phyloP scores from a whole-genome alignment of 441 rosid genomes.

The Syzygium syzygioides region DNA sequence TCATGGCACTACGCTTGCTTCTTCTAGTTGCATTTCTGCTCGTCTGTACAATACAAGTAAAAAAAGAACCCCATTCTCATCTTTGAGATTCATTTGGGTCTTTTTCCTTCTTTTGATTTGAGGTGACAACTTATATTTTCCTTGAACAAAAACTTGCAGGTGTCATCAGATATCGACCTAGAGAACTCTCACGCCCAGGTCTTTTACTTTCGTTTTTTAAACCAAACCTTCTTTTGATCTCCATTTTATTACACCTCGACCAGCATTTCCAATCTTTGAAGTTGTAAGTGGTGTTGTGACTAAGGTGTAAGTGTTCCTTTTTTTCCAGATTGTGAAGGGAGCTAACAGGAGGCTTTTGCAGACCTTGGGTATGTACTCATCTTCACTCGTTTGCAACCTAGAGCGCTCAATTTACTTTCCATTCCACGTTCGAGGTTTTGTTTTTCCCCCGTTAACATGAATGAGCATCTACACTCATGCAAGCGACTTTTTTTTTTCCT shows the following conservation, averaged over 20 bases:
- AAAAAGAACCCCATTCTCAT: not conserved
- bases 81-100: not conserved
- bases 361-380: constrained; percentile 4
- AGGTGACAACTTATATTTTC: not conserved
- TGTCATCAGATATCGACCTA: constrained; percentile 16
- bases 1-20: constrained; percentile 16
- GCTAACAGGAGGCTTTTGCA: constrained; percentile 23
- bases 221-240: not conserved
- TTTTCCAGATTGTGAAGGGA: constrained; percentile 14
- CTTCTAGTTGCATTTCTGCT: constrained; percentile 4
- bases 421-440: not conserved
- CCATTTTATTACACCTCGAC: not conserved
- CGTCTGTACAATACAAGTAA: constrained; percentile 1
- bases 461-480: not conserved
- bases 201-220: not conserved
- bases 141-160: constrained; percentile 5
- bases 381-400: not conserved
- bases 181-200: constrained; percentile 3
- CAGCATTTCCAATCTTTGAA: not conserved
- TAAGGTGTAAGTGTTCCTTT: too few species aligned
- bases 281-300: not conserved
- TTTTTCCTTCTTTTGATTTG: not conserved
- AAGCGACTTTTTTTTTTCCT: not conserved
- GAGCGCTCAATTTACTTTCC: not conserved
- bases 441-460: not conserved